Percentiles rank a stretch among this genome's conserved stretches.
phyloP scores from a whole-genome alignment of 225 moss, liverwort and hornwort genomes.

The Pseudoscleropodium purum region DNA sequence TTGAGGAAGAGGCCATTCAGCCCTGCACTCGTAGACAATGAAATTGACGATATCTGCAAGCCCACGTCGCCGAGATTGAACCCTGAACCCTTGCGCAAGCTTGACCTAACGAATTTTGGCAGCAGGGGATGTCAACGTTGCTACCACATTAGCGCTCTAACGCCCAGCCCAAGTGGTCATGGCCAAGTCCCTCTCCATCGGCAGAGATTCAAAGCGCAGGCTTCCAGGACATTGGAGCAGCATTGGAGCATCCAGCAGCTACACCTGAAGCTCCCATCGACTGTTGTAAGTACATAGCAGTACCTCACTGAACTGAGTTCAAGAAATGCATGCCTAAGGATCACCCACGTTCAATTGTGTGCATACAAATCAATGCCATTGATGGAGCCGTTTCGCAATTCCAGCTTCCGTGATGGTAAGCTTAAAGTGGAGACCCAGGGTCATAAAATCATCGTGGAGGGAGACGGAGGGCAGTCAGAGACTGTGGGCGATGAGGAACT shows the following conservation, averaged over 20 bases:
- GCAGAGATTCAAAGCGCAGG: background rate
- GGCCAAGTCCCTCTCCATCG: background rate
- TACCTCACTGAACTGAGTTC: background rate
- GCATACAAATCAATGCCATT: background rate
- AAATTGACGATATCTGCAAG: background rate
- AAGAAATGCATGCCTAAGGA: background rate
- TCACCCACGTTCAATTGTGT: background rate
- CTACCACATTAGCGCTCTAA: background rate
- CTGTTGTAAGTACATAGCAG: background rate
- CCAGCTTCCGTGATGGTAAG: background rate
- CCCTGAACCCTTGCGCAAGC: background rate
- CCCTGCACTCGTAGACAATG: background rate
- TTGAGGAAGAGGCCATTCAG: background rate
- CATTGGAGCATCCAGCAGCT: background rate
- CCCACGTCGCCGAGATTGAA: background rate
- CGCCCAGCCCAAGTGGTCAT: background rate
- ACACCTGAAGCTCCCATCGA: background rate
- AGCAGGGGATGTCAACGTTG: background rate
- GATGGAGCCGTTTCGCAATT: background rate
- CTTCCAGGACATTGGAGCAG: background rate
- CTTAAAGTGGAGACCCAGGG: background rate
- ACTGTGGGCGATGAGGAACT: slow-evolving; percentile 5
- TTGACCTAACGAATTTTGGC: background rate
- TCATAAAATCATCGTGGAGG: slow-evolving; percentile 1
- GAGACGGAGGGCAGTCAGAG: background rate